These are phyloP conservation scores for Cyathus striatus DNA, from an alignment of 768 basidiomycete genomes.

Conservation along the genomic window DNA sequence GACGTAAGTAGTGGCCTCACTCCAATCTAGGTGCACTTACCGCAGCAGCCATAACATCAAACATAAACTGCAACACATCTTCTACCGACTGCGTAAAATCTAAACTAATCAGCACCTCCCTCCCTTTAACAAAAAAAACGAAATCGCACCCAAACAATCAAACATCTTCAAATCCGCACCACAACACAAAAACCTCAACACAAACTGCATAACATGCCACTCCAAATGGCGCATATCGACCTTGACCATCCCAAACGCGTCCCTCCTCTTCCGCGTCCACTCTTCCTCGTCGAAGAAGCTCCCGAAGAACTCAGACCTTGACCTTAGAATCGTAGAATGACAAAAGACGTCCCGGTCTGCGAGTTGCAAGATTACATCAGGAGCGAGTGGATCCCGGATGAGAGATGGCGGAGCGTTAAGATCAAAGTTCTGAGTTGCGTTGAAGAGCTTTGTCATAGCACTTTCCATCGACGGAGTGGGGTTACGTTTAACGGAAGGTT, in stretches of 20 bases:
- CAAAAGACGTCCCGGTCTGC: slow-evolving; percentile 59
- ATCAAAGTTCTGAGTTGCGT: slow-evolving; percentile 19
- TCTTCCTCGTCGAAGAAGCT: slow-evolving; percentile 77
- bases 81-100: slow-evolving; percentile 65
- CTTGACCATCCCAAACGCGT: slow-evolving; percentile 42
- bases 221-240: slow-evolving; percentile 68
- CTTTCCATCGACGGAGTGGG: slow-evolving; percentile 41
- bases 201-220: slow-evolving; percentile 72
- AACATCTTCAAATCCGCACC: slow-evolving; percentile 69
- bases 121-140: slow-evolving; percentile 1
- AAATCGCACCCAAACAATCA: slow-evolving; percentile 52
- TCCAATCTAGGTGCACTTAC: slow-evolving; percentile 34
- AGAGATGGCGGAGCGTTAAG: neutral
- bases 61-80: slow-evolving; percentile 79
- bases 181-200: slow-evolving; percentile 73
- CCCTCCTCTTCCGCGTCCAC: slow-evolving; percentile 71
- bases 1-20: neutral
- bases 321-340: slow-evolving; percentile 75
- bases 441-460: slow-evolving; percentile 50
- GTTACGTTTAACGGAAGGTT: slow-evolving; percentile 52
- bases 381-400: slow-evolving; percentile 35
- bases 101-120: slow-evolving; percentile 16
- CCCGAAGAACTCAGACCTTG: slow-evolving; percentile 79
- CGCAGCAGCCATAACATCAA: slow-evolving; percentile 80
- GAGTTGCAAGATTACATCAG: slow-evolving; percentile 72